Conservation (phyloP, 2,329 filamentous ascomycete species). For the Colletotrichum sp. region DNA sequence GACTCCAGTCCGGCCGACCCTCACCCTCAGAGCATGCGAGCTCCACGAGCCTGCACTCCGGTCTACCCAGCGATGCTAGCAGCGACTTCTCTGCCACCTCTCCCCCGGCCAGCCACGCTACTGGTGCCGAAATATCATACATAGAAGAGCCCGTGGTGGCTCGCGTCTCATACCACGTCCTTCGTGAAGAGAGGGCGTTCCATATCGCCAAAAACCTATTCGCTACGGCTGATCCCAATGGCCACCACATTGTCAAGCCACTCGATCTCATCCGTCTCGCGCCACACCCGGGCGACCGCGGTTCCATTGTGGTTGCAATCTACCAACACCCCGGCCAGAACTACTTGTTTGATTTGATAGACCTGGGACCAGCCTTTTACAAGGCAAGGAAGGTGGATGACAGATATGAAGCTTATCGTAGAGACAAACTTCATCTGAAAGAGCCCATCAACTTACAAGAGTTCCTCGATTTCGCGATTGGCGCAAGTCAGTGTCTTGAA, state of each 20-base stretch:
- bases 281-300: slow-evolving; percentile 71
- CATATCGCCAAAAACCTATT: slow-evolving; percentile 80
- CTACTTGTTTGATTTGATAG: slow-evolving; percentile 71
- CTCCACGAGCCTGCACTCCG: slow-evolving; percentile 34
- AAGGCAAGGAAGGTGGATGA: slow-evolving; percentile 58
- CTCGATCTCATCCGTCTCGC: slow-evolving; percentile 79
- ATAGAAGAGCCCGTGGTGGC: slow-evolving; percentile 76
- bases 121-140: slow-evolving; percentile 55
- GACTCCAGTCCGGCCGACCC: slow-evolving; percentile 47
- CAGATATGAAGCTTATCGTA: slow-evolving; percentile 49
- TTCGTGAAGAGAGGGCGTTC: slow-evolving; percentile 87
- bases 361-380: slow-evolving; percentile 80
- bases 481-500: slow-evolving; percentile 84
- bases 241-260: slow-evolving; percentile 79
- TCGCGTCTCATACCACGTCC: slow-evolving; percentile 79
- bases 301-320: slow-evolving; percentile 77
- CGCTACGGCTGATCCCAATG: slow-evolving; percentile 72
- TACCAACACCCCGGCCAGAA: slow-evolving; percentile 82
- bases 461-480: slow-evolving; percentile 92
- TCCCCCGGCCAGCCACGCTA: slow-evolving; percentile 33
- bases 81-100: slow-evolving; percentile 43
- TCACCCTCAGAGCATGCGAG: slow-evolving; percentile 47
- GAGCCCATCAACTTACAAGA: slow-evolving; percentile 72
- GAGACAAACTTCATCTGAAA: slow-evolving; percentile 52
- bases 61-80: slow-evolving; percentile 39